Evolutionary conservation across 768 basidiomycete genomes (phyloP), one percentile per base, ranked within the genome.

Genomic region (Leccinum imitatum): DNA sequence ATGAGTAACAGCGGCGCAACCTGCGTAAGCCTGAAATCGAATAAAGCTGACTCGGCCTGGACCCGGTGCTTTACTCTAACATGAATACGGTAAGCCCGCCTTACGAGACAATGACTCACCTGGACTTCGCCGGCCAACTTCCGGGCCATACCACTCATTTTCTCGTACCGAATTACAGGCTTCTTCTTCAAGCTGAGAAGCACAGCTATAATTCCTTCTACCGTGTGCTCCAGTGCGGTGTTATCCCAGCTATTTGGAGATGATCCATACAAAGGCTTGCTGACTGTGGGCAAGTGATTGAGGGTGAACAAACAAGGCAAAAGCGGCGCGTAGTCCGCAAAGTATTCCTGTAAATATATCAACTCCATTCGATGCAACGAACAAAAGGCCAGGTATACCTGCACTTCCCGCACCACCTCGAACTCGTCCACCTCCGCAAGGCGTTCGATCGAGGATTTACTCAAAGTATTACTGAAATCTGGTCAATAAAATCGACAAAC

Each of bases 391-490:
- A 37, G 11, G 51, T 31, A 7, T 68, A 95, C 95, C 85, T 99
- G 97, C 2, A 99, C 91, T 77, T 99, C 97, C 57, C 87, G 85
- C 14, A 99, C 96, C 17, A 98, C 90, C 74, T 99, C 97, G 63
- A 92, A 93, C 73, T 97, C 93, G 71, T 99, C 97, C 19, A 89
- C 91, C 67, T 93, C 89, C 0, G 97, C 97, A 54, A 98, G 80
- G 10, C 92, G 84, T 75, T 98, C 97, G 53, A 99, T 98, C 27
- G 89, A 84, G 5, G 83, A 80, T 78, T 98, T 98, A 63, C 84
- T 92, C 63, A 99, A 74, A 44, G 91, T 86, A 68, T 95, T 98
- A 77, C 95, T 98, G 72, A 99, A 99, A 76, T 97, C 96, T 98
- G 59, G 17, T 53, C 44, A 19, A 46, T 19, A 13, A 50, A 53